Evolutionary conservation across 129 eudicot species (phyloP).

Genomic region (Logfia minima): DNA sequence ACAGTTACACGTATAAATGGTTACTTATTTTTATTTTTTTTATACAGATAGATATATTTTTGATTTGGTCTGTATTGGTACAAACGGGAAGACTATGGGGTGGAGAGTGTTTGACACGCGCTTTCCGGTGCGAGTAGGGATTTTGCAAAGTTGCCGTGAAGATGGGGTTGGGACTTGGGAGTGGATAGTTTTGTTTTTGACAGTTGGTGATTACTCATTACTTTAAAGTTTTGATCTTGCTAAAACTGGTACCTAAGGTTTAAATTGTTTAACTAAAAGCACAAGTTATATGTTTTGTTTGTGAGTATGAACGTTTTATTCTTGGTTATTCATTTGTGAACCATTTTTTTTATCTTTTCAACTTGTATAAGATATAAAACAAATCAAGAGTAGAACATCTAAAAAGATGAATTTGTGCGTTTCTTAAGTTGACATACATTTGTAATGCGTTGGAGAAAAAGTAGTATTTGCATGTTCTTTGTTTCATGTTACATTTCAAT

Average conservation of each 20-base stretch:
- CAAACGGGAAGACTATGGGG: constrained; percentile 24
- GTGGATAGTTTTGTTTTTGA: constrained; percentile 6
- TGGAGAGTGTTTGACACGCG: constrained; percentile 35
- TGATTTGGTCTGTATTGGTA: neutral
- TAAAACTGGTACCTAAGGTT: neutral
- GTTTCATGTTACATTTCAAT: too few relatives aligned
- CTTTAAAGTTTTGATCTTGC: neutral
- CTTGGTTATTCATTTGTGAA: too few relatives aligned
- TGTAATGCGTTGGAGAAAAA: too few relatives aligned
- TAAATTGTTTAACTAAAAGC: neutral
- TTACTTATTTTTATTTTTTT: neutral
- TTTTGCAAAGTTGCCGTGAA: constrained; percentile 25
- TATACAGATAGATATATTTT: neutral
- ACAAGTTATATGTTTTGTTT: neutral
- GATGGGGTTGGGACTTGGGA: constrained; percentile 24
- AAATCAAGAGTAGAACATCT: too few relatives aligned
- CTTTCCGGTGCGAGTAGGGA: constrained; percentile 9
- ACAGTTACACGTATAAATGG: neutral
- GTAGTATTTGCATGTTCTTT: too few relatives aligned
- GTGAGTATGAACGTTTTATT: too few relatives aligned
- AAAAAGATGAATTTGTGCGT: too few relatives aligned
- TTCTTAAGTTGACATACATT: too few relatives aligned
- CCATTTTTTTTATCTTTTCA: too few relatives aligned
- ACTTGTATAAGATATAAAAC: too few relatives aligned
- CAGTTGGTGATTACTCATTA: constrained; percentile 14